Evolutionary conservation across 441 rosid genomes (phyloP), one percentile per base, ranked within the genome.

Genomic region (Arabidopsis lyrata): DNA sequence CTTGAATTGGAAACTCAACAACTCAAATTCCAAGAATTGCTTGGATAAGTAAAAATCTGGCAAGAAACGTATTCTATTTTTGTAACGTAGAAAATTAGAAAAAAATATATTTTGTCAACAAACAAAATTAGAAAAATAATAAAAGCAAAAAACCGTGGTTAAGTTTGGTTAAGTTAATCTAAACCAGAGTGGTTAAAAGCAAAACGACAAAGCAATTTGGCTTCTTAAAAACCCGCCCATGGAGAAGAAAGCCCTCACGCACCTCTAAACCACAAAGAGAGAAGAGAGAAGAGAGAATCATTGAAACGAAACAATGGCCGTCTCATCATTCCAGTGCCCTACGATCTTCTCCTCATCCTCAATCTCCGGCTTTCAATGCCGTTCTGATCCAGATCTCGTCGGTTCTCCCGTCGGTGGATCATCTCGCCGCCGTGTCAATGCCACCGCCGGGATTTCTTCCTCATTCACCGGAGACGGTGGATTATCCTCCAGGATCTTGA

Each of bases 351-450:
- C 80, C 32, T 24, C 83, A 22, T 44, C 80, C 32, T 66, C 82
- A 35, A 41, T 82, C 18, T 58, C 85, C 47, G 66, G 84, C 35
- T 92, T 88, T 58, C 93, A 89, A 79, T 93, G 98, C 82, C 93
- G 98, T 64, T 83, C 97, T 64, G 93, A 86, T 83, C 85, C 97
- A 44, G 88, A 88, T 69, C 85, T 82, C 60, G 82, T 78, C 31
- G 83, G 90, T 13, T 69, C 86, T 6, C 75, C 81, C 4, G 7
- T 62, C 61, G 82, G 81, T 29, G 84, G 79, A 34, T 78, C 68
- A 74, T 81, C 77, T 56, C 66, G 86, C 57, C 47, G 65, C 47
- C 83, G 83, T 24, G 45, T 75, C 78, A 61, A 75, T 56, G 35
- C 54, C 44, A 60, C 73, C 65, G 72, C 82, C 32, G 57, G 62